A percentile compares a stretch with the other conserved stretches of the same genome.
Conservation (phyloP, 2,329 filamentous ascomycete genomes). For the Xylaria arbuscula region DNA sequence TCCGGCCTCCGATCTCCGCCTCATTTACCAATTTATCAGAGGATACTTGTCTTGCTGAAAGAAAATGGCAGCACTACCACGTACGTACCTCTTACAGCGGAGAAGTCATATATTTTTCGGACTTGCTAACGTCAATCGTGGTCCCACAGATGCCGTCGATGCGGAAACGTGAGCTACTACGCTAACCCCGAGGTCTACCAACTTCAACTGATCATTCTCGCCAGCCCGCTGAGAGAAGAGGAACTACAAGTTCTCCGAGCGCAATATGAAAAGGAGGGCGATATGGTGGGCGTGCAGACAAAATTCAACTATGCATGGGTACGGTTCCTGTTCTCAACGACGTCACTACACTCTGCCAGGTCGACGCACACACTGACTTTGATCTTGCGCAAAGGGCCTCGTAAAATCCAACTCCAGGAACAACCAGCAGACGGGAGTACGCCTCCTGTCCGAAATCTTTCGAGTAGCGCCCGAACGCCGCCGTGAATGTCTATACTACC, state of each 20-base stretch:
- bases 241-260: slow-evolving; percentile 92
- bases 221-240: slow-evolving; percentile 85
- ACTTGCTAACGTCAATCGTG: slow-evolving; percentile 27
- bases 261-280: slow-evolving; percentile 97
- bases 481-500: slow-evolving; percentile 97
- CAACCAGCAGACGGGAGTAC: slow-evolving; percentile 95
- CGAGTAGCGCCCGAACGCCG: slow-evolving; percentile 90
- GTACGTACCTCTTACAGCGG: slow-evolving; percentile 40
- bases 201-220: slow-evolving; percentile 34
- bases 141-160: slow-evolving; percentile 85
- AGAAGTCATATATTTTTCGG: too few species aligned
- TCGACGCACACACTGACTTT: slow-evolving; percentile 20
- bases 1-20: slow-evolving; percentile 12
- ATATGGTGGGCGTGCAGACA: slow-evolving; percentile 95
- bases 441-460: slow-evolving; percentile 96
- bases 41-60: background rate
- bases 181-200: slow-evolving; percentile 3
- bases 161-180: slow-evolving; percentile 80
- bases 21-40: background rate
- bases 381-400: slow-evolving; percentile 72
- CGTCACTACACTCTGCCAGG: background rate
- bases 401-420: slow-evolving; percentile 88
- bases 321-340: slow-evolving; percentile 48
- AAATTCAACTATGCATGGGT: slow-evolving; percentile 99
- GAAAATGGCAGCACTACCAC: slow-evolving; percentile 50